phyloP scores from a whole-genome alignment of 208 protist genomes.

The Leishmania martiniquensis region DNA sequence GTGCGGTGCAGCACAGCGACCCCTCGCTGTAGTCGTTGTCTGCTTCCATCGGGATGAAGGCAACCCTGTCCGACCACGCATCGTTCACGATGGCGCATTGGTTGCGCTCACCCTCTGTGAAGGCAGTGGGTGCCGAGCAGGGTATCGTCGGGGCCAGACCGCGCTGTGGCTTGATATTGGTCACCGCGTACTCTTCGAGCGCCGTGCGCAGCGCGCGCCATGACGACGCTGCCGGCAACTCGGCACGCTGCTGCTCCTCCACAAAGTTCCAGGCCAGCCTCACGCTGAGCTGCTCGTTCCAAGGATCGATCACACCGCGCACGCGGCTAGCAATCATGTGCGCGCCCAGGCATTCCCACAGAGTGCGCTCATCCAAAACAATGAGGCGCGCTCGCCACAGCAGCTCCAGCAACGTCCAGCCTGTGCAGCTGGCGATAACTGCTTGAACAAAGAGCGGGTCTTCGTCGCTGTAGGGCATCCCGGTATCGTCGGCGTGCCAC shows the following conservation, averaged over 20 bases:
- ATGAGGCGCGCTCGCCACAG: constrained; percentile 62
- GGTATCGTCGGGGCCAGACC: neutral
- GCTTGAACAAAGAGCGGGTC: constrained; percentile 23
- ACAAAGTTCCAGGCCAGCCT: constrained; percentile 66
- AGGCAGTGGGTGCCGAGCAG: neutral
- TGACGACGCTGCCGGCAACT: neutral
- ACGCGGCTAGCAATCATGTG: constrained; percentile 36
- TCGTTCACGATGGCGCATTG: neutral
- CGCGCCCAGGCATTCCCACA: constrained; percentile 72
- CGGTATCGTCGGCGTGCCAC: constrained; percentile 23
- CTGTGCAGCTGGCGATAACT: neutral
- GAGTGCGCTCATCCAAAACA: constrained; percentile 61
- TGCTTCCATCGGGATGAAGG: constrained; percentile 43
- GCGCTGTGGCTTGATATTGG: constrained; percentile 49
- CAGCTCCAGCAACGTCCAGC: constrained; percentile 29
- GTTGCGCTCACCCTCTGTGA: neutral
- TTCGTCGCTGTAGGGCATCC: neutral
- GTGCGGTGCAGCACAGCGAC: constrained; percentile 55
- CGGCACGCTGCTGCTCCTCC: neutral
- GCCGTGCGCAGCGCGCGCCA: constrained; percentile 11
- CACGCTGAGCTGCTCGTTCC: constrained; percentile 88
- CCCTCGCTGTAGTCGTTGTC: constrained; percentile 63
- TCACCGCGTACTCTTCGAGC: constrained; percentile 46
- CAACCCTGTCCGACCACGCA: constrained; percentile 28
- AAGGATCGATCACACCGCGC: constrained; percentile 42